Base-by-base conservation (phyloP, 1,284 basidiomycete genomes). In the Austropuccinia psidii region DNA sequence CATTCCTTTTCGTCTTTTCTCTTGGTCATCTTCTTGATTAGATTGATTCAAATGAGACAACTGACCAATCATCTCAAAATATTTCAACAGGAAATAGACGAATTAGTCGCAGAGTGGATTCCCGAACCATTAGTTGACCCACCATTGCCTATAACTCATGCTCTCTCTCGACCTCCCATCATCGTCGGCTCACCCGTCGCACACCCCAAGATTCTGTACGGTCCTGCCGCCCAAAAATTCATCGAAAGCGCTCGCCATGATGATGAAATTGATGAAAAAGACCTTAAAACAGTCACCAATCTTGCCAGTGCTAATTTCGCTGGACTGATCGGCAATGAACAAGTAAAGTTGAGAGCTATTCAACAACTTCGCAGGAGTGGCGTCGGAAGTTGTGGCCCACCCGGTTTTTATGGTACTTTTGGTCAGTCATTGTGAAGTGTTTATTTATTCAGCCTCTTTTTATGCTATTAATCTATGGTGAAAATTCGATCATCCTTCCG, bases 381-480 rank as follows among this genome's bases (percentile, higher is more conserved):
- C 41, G 86, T 98, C 1, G 96, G 95, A 5, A 91, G 90, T 77
- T 99, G 96, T 79, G 94, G 95, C 17, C 96, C 96, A 45, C 90
- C 94, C 37, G 93, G 94, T 8, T 99, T 99, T 83, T 98, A 98
- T 82, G 96, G 96, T 27, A 96, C 90, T 9, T 86, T 97, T 75
- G 92, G 91, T 93, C 13, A 31, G 19, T 15, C 7, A 31, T 55
- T 19, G 8, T 45, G 0, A 19, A 8, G 19, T 45, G 15, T 29
- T 61, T 41, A 17, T 33, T 13, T 21, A 77, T 75, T 77, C 78
- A 29, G 80, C 78, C 29, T 49, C 7, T 11, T 15, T 35, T 7
- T 2, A 7, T 78, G 78, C 41, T 78, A 79, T 15, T 77, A 57
- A 86, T 89, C 83, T 90, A 90, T 79, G 67, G 31, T 2, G 33